Base-by-base conservation (phyloP, 257 asterid species). In the Lycium ferocissimum region DNA sequence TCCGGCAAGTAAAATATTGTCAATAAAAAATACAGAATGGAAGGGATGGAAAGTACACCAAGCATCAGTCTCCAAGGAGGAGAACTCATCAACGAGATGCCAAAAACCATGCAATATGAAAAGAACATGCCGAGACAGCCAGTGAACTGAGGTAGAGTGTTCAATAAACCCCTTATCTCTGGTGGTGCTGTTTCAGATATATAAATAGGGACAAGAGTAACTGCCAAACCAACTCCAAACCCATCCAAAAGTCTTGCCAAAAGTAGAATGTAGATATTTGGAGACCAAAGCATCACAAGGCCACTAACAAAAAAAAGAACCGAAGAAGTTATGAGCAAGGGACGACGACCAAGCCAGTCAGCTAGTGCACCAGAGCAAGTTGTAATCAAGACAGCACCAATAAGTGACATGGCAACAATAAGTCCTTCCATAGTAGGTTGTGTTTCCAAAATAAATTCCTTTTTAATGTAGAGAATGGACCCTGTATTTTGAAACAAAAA, bases 31-130 rank as follows among this genome's bases (percentile, higher is more conserved):
- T 91, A 92, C 9, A 91, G 6, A 45, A 94, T 7, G 45, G 96
- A 89, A 5, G 97, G 96, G 40, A 81, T 71, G 15, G 90, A 87
- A 43, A 91, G 91, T 80, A 92, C 83, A 12, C 92, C 96, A 15
- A 94, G 96, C 94, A 92, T 92, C 83, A 89, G 40, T 79, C 97
- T 90, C 96, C 97, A 93, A 83, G 85, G 90, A 0, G 96, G 93
- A 5, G 89, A 90, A 33, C 85, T 76, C 83, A 37, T 81, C 87
- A 93, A 84, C 6, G 97, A 92, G 95, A 93, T 89, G 53, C 88
- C 88, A 80, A 93, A 91, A 38, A 89, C 93, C 91, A 93, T 88
- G 86, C 92, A 81, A 62, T 92, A 92, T 1, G 94, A 89, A 11
- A 85, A 12, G 69, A 93, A 93, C 90, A 91, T 87, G 35, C 96